These are phyloP conservation scores for Tylopilus sp. DNA, from an alignment of 768 basidiomycete species.

Conservation along the genomic window DNA sequence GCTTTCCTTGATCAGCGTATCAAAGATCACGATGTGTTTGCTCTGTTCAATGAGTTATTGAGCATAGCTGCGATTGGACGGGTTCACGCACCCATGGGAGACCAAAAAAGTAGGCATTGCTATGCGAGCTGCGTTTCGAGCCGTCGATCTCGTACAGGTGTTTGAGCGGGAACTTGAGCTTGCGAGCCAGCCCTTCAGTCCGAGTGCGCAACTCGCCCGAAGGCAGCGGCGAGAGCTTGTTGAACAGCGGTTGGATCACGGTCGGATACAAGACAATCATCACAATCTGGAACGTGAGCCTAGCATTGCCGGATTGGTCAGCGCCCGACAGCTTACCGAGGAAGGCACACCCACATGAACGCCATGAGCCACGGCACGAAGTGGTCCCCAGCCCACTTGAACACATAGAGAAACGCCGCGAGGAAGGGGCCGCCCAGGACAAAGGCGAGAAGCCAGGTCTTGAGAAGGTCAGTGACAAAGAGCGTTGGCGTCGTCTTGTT, in stretches of 20 bases:
- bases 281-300: slow-evolving; percentile 76
- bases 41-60: slow-evolving; percentile 42
- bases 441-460: slow-evolving; percentile 69
- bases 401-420: slow-evolving; percentile 81
- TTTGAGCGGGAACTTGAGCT: slow-evolving; percentile 90
- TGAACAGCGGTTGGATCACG: slow-evolving; percentile 93
- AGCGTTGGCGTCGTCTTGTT: slow-evolving; percentile 85
- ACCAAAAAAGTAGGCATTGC: slow-evolving; percentile 98
- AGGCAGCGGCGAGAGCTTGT: slow-evolving; percentile 87
- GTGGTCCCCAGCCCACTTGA: slow-evolving; percentile 89
- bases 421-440: slow-evolving; percentile 83
- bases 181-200: slow-evolving; percentile 72
- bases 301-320: slow-evolving; percentile 37
- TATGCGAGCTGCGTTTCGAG: slow-evolving; percentile 91
- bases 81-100: slow-evolving; percentile 73
- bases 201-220: slow-evolving; percentile 72
- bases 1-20: slow-evolving; percentile 91
- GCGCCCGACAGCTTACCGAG: too few species aligned
- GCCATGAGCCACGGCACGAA: slow-evolving; percentile 94
- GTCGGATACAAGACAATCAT: slow-evolving; percentile 84
- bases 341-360: slow-evolving; percentile 76
- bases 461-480: slow-evolving; percentile 78
- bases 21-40: slow-evolving; percentile 96
- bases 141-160: slow-evolving; percentile 94
- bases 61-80: background rate